Conservation (phyloP, 768 basidiomycete genomes). For the Collybia nuda region DNA sequence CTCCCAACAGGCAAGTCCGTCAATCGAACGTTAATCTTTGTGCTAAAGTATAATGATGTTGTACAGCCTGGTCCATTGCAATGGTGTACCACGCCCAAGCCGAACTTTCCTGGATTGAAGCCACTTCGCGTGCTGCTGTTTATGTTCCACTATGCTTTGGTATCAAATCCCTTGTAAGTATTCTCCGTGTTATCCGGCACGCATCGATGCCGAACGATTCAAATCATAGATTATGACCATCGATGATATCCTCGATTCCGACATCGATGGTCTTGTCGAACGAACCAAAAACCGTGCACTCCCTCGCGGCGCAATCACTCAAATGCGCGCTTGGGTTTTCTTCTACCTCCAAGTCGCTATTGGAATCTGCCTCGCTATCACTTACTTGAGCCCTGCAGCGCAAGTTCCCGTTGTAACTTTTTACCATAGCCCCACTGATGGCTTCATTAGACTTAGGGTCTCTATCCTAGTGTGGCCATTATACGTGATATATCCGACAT, state of each 20-base stretch:
- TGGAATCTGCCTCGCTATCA: conserved; percentile 19
- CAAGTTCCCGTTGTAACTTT: conserved; percentile 6
- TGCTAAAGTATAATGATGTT: not conserved
- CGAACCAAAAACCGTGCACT: conserved; percentile 25
- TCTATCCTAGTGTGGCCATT: conserved; percentile 28
- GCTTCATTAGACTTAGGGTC: conserved; percentile 14
- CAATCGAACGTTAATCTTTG: not conserved
- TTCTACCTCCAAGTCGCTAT: conserved; percentile 20
- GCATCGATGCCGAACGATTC: not conserved
- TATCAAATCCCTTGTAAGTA: conserved; percentile 26
- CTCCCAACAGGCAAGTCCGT: conserved; percentile 22
- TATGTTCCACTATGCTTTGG: conserved; percentile 29
- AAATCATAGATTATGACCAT: conserved; percentile 29
- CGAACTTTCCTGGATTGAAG: conserved; percentile 13
- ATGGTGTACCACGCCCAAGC: conserved; percentile 27
- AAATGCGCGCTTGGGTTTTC: conserved; percentile 26
- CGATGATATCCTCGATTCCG: conserved; percentile 27
- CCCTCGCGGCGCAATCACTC: conserved; percentile 26
- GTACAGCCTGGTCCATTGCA: conserved; percentile 27
- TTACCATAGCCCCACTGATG: not conserved
- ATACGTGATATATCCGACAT: conserved; percentile 32
- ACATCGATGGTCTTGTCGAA: conserved; percentile 25
- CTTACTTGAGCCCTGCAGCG: conserved; percentile 18
- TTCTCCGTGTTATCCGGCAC: too few species aligned
- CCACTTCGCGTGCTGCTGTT: conserved; percentile 15